Evolutionary conservation across 352 stramenopile genomes (phyloP).

Genomic region (Globisporangium camurandrum): DNA sequence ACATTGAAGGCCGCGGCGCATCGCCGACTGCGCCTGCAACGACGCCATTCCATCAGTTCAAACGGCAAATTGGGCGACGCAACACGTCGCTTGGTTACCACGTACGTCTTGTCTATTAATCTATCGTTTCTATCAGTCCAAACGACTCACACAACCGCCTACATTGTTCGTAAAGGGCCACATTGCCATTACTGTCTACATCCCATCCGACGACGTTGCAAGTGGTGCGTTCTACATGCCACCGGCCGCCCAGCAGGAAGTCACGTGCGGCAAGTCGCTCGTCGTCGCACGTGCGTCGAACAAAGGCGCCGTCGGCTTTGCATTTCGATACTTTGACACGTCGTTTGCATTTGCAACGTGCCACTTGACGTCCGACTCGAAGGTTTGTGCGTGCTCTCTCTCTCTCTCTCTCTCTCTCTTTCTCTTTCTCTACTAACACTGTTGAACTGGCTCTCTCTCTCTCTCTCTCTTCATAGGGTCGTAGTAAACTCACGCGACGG

Average conservation of each 20-base stretch:
- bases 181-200: conserved; percentile 85
- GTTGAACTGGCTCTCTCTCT: not conserved
- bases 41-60: conserved; percentile 45
- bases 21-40: conserved; percentile 16
- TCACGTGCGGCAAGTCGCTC: conserved; percentile 73
- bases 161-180: conserved; percentile 29
- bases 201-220: conserved; percentile 51
- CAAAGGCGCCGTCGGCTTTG: conserved; percentile 86
- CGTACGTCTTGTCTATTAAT: no score
- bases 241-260: conserved; percentile 53
- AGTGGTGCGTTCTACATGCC: conserved; percentile 79
- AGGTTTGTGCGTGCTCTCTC: conserved; percentile 16
- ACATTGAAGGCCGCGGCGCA: conserved; percentile 50
- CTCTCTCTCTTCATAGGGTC: conserved; percentile 21
- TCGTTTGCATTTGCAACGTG: conserved; percentile 84
- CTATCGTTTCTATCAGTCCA: no score
- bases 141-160: not conserved
- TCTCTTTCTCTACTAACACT: not conserved
- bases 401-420: no score
- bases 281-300: conserved; percentile 77
- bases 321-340: conserved; percentile 82
- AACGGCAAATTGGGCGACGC: conserved; percentile 70
- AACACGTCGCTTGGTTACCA: conserved; percentile 83
- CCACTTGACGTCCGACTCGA: conserved; percentile 85
- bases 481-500: conserved; percentile 64